Conservation (phyloP, 371 early-diverging fungal genomes). For the Capillidium heterosporum region DNA sequence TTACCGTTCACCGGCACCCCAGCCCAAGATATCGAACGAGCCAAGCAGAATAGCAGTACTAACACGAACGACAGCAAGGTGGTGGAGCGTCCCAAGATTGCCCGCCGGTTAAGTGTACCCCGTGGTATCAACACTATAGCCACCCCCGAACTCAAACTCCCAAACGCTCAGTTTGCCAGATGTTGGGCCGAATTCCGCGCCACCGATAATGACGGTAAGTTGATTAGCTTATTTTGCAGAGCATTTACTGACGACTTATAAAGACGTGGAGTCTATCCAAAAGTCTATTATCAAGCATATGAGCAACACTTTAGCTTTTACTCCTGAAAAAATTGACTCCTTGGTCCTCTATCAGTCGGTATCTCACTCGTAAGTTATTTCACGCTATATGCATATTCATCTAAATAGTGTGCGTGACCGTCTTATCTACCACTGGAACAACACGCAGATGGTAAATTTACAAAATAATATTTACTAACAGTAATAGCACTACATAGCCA, state of each 20-base stretch:
- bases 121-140: conserved; percentile 1
- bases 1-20: too few relatives aligned
- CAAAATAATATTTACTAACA: neutral
- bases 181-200: conserved; percentile 1
- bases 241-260: neutral
- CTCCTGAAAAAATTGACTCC: conserved; percentile 61
- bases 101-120: neutral
- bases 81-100: neutral
- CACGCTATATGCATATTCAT: neutral
- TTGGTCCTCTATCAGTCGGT: conserved; percentile 70
- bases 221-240: neutral
- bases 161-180: conserved; percentile 1
- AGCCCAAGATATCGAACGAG: too few relatives aligned
- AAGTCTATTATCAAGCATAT: conserved; percentile 60
- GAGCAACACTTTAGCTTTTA: conserved; percentile 60
- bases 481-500: conserved; percentile 2
- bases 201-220: neutral
- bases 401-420: conserved; percentile 54
- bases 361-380: conserved; percentile 38
- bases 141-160: conserved; percentile 1
- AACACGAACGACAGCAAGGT: too few relatives aligned
- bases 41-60: too few relatives aligned
- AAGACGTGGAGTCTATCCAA: conserved; percentile 42
- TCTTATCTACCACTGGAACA: conserved; percentile 72
- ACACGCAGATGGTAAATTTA: conserved; percentile 40